A percentile compares a stretch with the other conserved stretches of the same genome.
Conservation (phyloP, 2,329 filamentous ascomycete genomes). For the Trichoderma sp. region DNA sequence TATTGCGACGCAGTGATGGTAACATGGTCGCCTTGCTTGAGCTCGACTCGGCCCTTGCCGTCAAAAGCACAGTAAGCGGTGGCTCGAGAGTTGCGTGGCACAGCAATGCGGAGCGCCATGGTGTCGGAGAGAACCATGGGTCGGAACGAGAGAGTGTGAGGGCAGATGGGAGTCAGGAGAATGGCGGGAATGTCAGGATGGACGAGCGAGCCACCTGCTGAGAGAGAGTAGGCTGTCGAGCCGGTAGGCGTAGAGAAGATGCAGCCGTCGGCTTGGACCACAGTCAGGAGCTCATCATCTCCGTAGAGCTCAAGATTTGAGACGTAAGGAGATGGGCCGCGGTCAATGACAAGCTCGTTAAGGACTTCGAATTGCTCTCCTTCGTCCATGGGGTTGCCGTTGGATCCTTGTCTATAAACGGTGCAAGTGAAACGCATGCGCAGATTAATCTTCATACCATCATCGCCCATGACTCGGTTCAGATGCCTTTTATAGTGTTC, state of each 20-base stretch:
- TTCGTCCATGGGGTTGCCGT: conserved; percentile 67
- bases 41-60: conserved; percentile 92
- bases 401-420: conserved; percentile 72
- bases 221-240: conserved; percentile 93
- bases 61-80: conserved; percentile 98
- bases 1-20: conserved; percentile 96
- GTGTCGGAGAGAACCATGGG: conserved; percentile 98
- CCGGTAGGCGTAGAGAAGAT: conserved; percentile 97
- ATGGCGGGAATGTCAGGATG: conserved; percentile 97
- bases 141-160: conserved; percentile 93
- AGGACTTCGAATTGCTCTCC: conserved; percentile 97
- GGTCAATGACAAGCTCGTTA: conserved; percentile 97
- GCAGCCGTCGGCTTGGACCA: conserved; percentile 94
- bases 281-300: conserved; percentile 90
- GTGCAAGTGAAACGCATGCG: conserved; percentile 99
- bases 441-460: conserved; percentile 95
- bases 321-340: conserved; percentile 93
- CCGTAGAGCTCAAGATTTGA: conserved; percentile 96
- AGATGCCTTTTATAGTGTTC: conserved; percentile 85
- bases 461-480: conserved; percentile 86
- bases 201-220: conserved; percentile 91
- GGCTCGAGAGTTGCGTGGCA: conserved; percentile 82
- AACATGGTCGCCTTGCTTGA: conserved; percentile 91
- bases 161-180: conserved; percentile 94
- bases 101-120: conserved; percentile 84